Evolutionary conservation across 768 basidiomycete species (phyloP).

Genomic region (Tricholoma bakamatsutake): DNA sequence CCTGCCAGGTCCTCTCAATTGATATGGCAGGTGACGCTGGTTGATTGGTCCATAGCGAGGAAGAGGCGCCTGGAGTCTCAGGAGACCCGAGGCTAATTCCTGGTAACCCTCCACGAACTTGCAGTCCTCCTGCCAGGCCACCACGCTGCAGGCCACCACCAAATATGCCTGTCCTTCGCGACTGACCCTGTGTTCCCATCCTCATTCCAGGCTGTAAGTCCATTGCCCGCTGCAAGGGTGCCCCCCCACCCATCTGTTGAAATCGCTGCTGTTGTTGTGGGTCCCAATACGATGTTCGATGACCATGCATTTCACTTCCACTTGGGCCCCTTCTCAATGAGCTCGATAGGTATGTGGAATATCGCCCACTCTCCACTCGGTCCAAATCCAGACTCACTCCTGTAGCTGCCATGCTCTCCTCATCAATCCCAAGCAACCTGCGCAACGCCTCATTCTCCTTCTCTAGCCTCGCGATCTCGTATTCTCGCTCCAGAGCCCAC

Average conservation of each 20-base stretch:
- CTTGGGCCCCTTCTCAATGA: slow-evolving; percentile 24
- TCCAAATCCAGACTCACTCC: slow-evolving; percentile 51
- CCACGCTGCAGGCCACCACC: slow-evolving; percentile 33
- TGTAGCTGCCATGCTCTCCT: slow-evolving; percentile 41
- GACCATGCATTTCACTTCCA: slow-evolving; percentile 13
- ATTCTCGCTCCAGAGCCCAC: slow-evolving; percentile 86
- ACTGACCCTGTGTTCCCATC: slow-evolving; percentile 36
- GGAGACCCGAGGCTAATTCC: background rate
- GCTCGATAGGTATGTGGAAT: slow-evolving; percentile 28
- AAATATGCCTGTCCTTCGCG: slow-evolving; percentile 56
- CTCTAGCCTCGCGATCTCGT: slow-evolving; percentile 77
- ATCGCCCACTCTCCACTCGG: slow-evolving; percentile 35
- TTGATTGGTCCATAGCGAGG: slow-evolving; percentile 33
- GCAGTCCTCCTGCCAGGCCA: slow-evolving; percentile 1
- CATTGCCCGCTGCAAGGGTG: slow-evolving; percentile 40
- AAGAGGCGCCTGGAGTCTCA: background rate
- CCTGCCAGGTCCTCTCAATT: slow-evolving; percentile 32
- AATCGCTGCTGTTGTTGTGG: slow-evolving; percentile 26
- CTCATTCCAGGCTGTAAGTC: slow-evolving; percentile 49
- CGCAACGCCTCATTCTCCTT: slow-evolving; percentile 80
- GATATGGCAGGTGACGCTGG: slow-evolving; percentile 35
- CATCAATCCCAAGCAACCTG: slow-evolving; percentile 69
- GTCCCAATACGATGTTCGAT: slow-evolving; percentile 27
- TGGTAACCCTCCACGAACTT: background rate
- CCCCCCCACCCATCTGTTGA: slow-evolving; percentile 16